Base-by-base conservation (phyloP, 768 basidiomycete genomes). In the Podaxis mareebaensis region DNA sequence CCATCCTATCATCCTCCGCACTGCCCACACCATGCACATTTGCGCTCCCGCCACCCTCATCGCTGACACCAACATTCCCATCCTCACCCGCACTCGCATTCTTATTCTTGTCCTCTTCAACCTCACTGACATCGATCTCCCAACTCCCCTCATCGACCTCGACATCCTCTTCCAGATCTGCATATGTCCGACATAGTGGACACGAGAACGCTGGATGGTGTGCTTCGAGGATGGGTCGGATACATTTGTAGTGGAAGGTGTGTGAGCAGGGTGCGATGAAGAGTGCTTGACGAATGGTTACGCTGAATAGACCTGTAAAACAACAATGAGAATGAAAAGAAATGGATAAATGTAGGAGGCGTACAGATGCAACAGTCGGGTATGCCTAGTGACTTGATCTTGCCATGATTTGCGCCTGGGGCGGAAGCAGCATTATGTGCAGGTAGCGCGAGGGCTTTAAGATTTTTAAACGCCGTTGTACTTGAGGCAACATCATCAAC, bases 261-360 rank as follows among this genome's bases (percentile, higher is more conserved):
- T 99, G 96, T 0, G 93, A 95, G 77, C 96, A 99, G 0, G 96
- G 96, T 26, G 96, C 94, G 72, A 99, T 95, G 79, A 99, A 98
- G 51, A 98, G 85, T 0, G 95, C 91, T 75, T 99, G 96, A 66
- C 89, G 92, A 72, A 98, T 95, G 1, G 93, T 90, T 0, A 98
- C 95, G 22, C 87, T 78, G 79, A 96, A 99, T 78, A 84, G 76
- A 65, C 81, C 81, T 82, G 12, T n/a, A 63, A 36, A 20, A 30
- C 30, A 44, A 53, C 51, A 51, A 64, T 40, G 12, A 30, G 55
- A 44, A 33, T 58, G 49, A 51, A 65, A 28, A 44, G 36, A 53
- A 40, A 36, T 30, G 55, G 20, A 53, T 38, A 7, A 60, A 1
- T 56, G 53, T 40, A 64, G 30, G 30, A 26, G 40, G 80, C 91